These are phyloP conservation scores for Boletus rubroflammeus DNA, from an alignment of 768 basidiomycete species.

Conservation along the genomic window DNA sequence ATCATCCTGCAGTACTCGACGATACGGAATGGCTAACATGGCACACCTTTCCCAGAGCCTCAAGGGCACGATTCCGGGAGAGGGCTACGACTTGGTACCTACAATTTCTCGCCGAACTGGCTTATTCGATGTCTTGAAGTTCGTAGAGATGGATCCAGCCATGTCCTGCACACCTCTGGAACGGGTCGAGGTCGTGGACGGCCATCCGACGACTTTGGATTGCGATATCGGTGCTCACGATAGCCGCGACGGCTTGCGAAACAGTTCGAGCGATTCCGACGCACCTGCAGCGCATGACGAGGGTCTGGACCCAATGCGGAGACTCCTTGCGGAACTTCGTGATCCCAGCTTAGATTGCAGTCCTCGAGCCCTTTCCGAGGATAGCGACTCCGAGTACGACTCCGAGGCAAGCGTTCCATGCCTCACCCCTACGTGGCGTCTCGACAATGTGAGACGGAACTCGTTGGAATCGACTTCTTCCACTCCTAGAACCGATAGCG, in stretches of 20 bases:
- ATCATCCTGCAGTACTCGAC: not conserved
- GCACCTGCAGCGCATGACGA: not conserved
- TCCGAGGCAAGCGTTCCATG: not conserved
- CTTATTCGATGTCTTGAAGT: not conserved
- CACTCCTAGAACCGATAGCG: not conserved
- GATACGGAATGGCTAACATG: constrained; percentile 13
- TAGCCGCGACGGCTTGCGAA: not conserved
- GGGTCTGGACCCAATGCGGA: constrained; percentile 10
- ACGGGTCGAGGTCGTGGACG: not conserved
- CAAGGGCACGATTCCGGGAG: not conserved
- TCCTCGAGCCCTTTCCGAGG: constrained; percentile 3
- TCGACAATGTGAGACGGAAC: not conserved
- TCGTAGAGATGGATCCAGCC: not conserved
- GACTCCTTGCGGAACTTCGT: constrained; percentile 13
- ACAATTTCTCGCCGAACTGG: not conserved
- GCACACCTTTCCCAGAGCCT: not conserved
- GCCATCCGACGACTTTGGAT: not conserved
- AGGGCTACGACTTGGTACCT: not conserved
- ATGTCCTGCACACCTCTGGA: not conserved
- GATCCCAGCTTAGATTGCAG: constrained; percentile 9
- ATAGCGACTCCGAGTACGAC: constrained; percentile 4
- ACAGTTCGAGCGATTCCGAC: not conserved
- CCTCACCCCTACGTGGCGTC: too few relatives aligned
- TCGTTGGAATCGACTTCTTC: not conserved
- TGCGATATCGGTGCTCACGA: not conserved